phyloP scores from a whole-genome alignment of 1,139 yeast species.

The Fermentozyma sake region DNA sequence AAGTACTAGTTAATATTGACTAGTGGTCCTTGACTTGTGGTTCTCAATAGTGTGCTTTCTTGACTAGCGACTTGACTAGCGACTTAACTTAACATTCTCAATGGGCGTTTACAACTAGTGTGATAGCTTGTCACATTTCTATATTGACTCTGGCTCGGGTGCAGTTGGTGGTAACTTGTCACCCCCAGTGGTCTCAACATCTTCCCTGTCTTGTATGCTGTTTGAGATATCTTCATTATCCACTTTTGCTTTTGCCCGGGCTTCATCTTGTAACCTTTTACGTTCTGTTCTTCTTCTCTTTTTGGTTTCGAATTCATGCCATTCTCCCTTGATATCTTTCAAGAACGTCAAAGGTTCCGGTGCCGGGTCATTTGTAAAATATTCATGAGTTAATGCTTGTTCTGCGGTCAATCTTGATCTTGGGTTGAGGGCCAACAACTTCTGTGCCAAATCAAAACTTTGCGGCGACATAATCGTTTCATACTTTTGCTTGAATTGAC shows the following conservation, averaged over 20 bases:
- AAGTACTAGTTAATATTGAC: too few species aligned
- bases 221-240: too few species aligned
- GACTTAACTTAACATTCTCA: too few species aligned
- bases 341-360: conserved; percentile 49
- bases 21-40: too few species aligned
- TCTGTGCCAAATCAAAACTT: conserved; percentile 62
- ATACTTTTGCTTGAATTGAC: conserved; percentile 48
- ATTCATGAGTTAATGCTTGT: conserved; percentile 60
- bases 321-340: conserved; percentile 66
- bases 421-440: conserved; percentile 69
- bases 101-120: too few species aligned
- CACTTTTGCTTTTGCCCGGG: conserved; percentile 15
- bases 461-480: conserved; percentile 43
- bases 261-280: conserved; percentile 36
- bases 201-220: too few species aligned
- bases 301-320: conserved; percentile 97
- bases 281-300: conserved; percentile 67
- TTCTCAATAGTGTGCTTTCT: too few species aligned
- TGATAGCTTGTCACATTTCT: too few species aligned
- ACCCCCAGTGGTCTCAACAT: too few species aligned
- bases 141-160: too few species aligned
- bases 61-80: too few species aligned
- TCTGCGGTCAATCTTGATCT: conserved; percentile 54
- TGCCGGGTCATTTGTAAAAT: conserved; percentile 63
- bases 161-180: too few species aligned